phyloP scores from a whole-genome alignment of 352 stramenopile genomes.

The Sclerospora graminicola region DNA sequence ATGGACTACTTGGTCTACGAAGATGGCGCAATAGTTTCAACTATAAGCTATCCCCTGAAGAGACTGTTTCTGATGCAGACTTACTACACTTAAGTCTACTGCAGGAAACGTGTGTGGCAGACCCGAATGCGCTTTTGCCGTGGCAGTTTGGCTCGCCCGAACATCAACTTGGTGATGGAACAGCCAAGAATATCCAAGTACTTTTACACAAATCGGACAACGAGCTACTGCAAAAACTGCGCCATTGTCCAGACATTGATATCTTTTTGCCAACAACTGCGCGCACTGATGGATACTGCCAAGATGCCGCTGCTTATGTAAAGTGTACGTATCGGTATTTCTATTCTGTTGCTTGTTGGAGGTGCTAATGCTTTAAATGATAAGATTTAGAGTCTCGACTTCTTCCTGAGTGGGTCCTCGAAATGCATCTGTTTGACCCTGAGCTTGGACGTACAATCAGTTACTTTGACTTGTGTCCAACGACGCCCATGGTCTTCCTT shows the following conservation, averaged over 20 bases:
- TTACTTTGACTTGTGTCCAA: conserved; percentile 52
- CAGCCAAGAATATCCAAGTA: conserved; percentile 12
- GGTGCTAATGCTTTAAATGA: background rate
- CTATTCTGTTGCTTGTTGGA: background rate
- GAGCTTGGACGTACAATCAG: conserved; percentile 14
- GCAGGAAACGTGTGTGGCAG: conserved; percentile 17
- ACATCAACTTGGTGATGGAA: conserved; percentile 15
- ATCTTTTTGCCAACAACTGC: conserved; percentile 27
- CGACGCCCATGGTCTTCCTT: conserved; percentile 38
- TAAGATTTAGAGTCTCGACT: conserved; percentile 23
- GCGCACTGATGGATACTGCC: conserved; percentile 33
- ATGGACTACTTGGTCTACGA: too few species aligned
- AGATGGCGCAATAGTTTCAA: too few species aligned
- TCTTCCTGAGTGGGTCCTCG: conserved; percentile 26
- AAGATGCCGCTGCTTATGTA: conserved; percentile 38
- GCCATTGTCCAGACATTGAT: conserved; percentile 33
- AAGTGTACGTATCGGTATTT: conserved; percentile 12
- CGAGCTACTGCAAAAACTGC: conserved; percentile 25
- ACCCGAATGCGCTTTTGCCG: conserved; percentile 15
- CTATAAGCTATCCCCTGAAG: background rate
- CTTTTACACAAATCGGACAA: conserved; percentile 18
- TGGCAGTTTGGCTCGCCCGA: conserved; percentile 27
- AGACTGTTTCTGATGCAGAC: background rate
- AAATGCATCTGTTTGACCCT: conserved; percentile 16
- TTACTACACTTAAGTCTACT: conserved; percentile 23